Evolutionary conservation across 805 yeast genomes (phyloP), one percentile per base, ranked within the genome.

Genomic region (Ogataea wickerhamii): DNA sequence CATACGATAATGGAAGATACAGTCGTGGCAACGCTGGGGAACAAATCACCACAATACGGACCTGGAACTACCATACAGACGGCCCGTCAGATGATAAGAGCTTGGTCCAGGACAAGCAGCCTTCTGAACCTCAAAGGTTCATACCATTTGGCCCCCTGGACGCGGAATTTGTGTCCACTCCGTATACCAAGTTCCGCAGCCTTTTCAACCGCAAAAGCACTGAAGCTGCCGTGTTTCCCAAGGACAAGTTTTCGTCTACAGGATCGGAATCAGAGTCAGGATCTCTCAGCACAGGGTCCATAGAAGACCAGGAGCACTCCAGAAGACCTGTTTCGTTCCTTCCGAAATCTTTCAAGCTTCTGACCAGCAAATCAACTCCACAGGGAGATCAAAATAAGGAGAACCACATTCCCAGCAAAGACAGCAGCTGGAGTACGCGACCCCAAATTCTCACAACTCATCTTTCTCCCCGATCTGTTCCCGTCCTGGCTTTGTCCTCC

Each of bases 171-270:
- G 36, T 51, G 18, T 27, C 18, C 17, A 42, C 53, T 2, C 58
- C 58, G 3, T 30, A 44, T 13, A 38, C 44, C 14, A 40, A 45
- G n/a, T 27, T 51, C 24, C 37, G 32, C 28, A 37, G 40, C 5
- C 35, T 43, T 40, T 38, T 52, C 34, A 48, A 48, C 34, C 35
- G 56, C 14, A 48, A 43, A 34, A 51, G 57, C 35, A 36, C 36
- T 6, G 39, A 40, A 14, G 47, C 37, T 2, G 31, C 38, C 13
- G 28, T 44, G 21, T 27, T 39, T 8, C 34, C 21, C 13, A 30
- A 24, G 16, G 44, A 31, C 18, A 14, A 16, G 32, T 16, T 17
- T 7, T 13, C 10, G 10, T 14, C 29, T 18, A 26, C 18, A 5
- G 32, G 26, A 10, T 12, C 16, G 6, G 21, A 20, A 8, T 25